These are phyloP conservation scores for Penicillium brasilianum DNA, from an alignment of 2,329 filamentous ascomycete genomes.

Conservation along the genomic window DNA sequence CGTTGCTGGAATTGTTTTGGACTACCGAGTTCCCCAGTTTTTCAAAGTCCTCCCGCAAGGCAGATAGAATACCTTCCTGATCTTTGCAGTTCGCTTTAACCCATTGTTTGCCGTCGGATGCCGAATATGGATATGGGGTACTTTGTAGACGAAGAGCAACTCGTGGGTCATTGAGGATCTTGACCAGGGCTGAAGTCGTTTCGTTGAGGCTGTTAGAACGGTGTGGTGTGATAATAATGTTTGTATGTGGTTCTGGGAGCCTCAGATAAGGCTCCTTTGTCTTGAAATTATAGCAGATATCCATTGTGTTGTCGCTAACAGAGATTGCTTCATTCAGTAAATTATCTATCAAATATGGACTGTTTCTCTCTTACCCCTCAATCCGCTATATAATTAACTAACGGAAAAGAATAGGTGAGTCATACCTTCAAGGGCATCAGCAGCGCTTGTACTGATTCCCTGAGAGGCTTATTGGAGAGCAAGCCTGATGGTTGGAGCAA, in stretches of 20 bases:
- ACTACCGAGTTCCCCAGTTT: not conserved
- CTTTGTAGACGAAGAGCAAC: constrained; percentile 31
- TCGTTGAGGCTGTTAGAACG: constrained; percentile 25
- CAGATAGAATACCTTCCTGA: not conserved
- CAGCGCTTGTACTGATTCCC: not conserved
- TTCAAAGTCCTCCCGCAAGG: constrained; percentile 15
- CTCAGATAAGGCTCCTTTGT: constrained; percentile 34
- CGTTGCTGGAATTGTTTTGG: not conserved
- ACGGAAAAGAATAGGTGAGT: too few relatives aligned
- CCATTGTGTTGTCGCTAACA: constrained; percentile 20
- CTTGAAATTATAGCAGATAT: constrained; percentile 19
- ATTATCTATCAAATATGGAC: not conserved
- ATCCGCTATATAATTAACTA: too few relatives aligned
- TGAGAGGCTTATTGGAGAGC: not conserved
- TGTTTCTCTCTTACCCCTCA: too few relatives aligned
- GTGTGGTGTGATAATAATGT: constrained; percentile 37
- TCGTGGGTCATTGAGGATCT: constrained; percentile 32
- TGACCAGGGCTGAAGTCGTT: constrained; percentile 3
- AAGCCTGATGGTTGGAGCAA: too few relatives aligned
- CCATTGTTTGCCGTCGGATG: constrained; percentile 26
- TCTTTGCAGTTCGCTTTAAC: constrained; percentile 13
- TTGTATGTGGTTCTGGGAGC: constrained; percentile 29
- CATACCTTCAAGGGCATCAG: not conserved
- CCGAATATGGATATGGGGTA: constrained; percentile 35
- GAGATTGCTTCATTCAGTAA: not conserved